phyloP scores from a whole-genome alignment of 2,329 filamentous ascomycete genomes.

The Purpureocillium lavendulum region DNA sequence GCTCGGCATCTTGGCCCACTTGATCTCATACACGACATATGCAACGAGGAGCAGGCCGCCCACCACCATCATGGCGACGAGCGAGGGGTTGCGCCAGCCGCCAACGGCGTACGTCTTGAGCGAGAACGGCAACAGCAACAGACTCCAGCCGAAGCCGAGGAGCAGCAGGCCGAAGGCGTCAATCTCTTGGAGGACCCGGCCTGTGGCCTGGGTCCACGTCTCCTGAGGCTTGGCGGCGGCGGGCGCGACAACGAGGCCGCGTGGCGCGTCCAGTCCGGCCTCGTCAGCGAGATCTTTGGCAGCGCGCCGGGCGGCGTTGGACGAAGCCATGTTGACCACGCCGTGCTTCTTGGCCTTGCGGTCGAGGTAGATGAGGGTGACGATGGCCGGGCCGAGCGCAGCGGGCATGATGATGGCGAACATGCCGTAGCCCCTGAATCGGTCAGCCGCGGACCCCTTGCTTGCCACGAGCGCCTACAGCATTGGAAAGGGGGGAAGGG shows the following conservation, averaged over 20 bases:
- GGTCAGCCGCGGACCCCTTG: background rate
- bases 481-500: no score
- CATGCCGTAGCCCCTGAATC: slow-evolving; percentile 48
- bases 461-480: background rate
- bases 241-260: no score
- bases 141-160: slow-evolving; percentile 37
- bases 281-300: slow-evolving; percentile 10
- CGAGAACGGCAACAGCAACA: slow-evolving; percentile 62
- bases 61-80: slow-evolving; percentile 33
- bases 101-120: slow-evolving; percentile 35
- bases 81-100: slow-evolving; percentile 30
- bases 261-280: slow-evolving; percentile 2
- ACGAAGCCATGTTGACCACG: slow-evolving; percentile 26
- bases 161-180: slow-evolving; percentile 31
- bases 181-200: slow-evolving; percentile 32
- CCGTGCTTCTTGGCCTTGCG: slow-evolving; percentile 46
- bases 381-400: slow-evolving; percentile 43
- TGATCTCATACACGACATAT: slow-evolving; percentile 39
- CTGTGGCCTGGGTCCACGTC: slow-evolving; percentile 13
- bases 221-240: slow-evolving; percentile 2
- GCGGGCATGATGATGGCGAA: slow-evolving; percentile 52
- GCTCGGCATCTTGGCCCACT: slow-evolving; percentile 16
- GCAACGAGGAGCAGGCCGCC: slow-evolving; percentile 28
- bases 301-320: slow-evolving; percentile 25
- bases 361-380: slow-evolving; percentile 46